Evolutionary conservation across 179 eudicot species (phyloP).

Genomic region (Silene noctiflora): DNA sequence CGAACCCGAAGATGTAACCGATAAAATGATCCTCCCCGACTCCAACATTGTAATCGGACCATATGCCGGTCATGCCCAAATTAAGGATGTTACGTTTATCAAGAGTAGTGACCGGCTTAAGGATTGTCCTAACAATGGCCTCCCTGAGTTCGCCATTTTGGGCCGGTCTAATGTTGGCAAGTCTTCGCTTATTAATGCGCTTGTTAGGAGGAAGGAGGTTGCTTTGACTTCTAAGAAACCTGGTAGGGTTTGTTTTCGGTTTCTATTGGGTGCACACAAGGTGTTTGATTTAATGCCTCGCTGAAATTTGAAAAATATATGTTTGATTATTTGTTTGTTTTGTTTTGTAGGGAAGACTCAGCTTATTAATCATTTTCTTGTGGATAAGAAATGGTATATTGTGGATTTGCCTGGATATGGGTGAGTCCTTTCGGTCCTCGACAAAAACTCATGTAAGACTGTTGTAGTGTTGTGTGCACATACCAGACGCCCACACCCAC

Average conservation of each 20-base stretch:
- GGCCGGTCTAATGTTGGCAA: conserved; percentile 96
- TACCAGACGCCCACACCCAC: no score
- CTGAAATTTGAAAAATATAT: conserved; percentile 4
- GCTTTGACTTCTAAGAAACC: conserved; percentile 94
- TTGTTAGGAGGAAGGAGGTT: conserved; percentile 73
- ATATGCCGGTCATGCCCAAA: conserved; percentile 74
- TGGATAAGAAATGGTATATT: conserved; percentile 83
- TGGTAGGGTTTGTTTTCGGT: conserved; percentile 29
- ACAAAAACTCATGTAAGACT: not conserved
- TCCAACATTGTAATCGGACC: conserved; percentile 89
- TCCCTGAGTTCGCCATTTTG: conserved; percentile 84
- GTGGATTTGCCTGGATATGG: conserved; percentile 99
- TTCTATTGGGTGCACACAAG: conserved; percentile 14
- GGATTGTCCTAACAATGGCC: conserved; percentile 73
- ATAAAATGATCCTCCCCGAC: conserved; percentile 65
- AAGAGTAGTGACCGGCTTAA: conserved; percentile 65
- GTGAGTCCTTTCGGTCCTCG: conserved; percentile 35
- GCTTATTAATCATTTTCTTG: conserved; percentile 87
- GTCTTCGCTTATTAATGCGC: conserved; percentile 76
- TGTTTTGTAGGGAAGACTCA: conserved; percentile 84
- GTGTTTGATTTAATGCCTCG: conserved; percentile 21
- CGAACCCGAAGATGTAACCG: conserved; percentile 55
- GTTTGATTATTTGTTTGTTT: conserved; percentile 5
- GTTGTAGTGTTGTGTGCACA: no score
- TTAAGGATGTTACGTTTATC: conserved; percentile 72